Evolutionary conservation across 192 early-diverging fungal genomes (phyloP).

Genomic region (Lunasporangiospora selenospora): DNA sequence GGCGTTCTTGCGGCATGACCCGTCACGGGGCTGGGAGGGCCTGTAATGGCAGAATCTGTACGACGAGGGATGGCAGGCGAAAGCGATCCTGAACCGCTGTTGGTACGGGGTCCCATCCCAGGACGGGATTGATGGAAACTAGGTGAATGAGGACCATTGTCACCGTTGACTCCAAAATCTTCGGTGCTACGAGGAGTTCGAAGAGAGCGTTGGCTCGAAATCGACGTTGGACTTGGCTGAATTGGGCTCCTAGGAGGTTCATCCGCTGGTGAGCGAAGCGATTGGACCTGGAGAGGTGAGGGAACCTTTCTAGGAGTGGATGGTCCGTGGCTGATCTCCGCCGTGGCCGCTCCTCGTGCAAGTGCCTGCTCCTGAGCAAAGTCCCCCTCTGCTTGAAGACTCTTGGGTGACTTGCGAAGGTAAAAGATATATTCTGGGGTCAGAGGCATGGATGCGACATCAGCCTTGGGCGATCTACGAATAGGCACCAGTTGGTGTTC

Average conservation of each 20-base stretch:
- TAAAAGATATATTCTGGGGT: slow-evolving; percentile 33
- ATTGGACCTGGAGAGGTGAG: slow-evolving; percentile 27
- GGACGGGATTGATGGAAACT: background rate
- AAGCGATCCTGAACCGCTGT: slow-evolving; percentile 2
- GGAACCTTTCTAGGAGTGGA: slow-evolving; percentile 17
- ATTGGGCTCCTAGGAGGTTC: slow-evolving; percentile 19
- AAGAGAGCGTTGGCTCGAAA: slow-evolving; percentile 21
- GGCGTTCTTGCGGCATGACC: slow-evolving; percentile 24
- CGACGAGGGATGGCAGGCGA: slow-evolving; percentile 21
- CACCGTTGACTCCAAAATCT: background rate
- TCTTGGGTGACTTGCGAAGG: slow-evolving; percentile 27
- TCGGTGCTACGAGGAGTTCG: slow-evolving; percentile 27
- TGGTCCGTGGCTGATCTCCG: background rate
- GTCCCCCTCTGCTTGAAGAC: slow-evolving; percentile 16
- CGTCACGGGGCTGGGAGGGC: slow-evolving; percentile 18
- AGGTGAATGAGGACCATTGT: slow-evolving; percentile 14
- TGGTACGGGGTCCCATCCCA: too few relatives aligned
- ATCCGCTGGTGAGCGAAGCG: slow-evolving; percentile 2
- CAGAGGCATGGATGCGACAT: slow-evolving; percentile 37
- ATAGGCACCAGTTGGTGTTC: slow-evolving; percentile 36
- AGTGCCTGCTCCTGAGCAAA: slow-evolving; percentile 5
- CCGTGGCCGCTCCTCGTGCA: slow-evolving; percentile 5
- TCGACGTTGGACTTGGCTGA: slow-evolving; percentile 12
- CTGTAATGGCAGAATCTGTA: slow-evolving; percentile 16
- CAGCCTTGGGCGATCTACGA: slow-evolving; percentile 39